These are phyloP conservation scores for Podospora comata DNA, from an alignment of 495 filamentous ascomycete species.

Conservation along the genomic window DNA sequence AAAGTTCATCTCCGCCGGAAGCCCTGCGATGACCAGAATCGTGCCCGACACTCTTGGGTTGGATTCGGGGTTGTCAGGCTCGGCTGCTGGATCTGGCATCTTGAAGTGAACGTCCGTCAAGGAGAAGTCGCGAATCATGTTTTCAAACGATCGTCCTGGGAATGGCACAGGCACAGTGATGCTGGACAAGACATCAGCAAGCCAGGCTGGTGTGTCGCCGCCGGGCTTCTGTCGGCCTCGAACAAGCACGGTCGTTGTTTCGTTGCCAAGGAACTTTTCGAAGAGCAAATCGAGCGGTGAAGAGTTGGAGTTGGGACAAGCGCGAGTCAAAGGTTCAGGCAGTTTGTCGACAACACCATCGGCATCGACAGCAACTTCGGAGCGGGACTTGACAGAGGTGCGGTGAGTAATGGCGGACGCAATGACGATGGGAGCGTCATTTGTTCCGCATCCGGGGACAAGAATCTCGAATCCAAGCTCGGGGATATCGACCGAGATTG, in stretches of 20 bases:
- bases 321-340: constrained; percentile 62
- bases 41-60: constrained; percentile 76
- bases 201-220: constrained; percentile 69
- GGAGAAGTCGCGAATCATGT: constrained; percentile 80
- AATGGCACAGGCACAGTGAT: constrained; percentile 83
- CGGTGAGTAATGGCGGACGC: constrained; percentile 68
- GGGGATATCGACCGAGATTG: constrained; percentile 69
- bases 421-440: constrained; percentile 58
- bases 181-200: constrained; percentile 72
- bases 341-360: constrained; percentile 65
- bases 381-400: constrained; percentile 61
- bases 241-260: constrained; percentile 73
- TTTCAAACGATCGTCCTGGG: constrained; percentile 72
- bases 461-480: constrained; percentile 78
- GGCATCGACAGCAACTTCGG: constrained; percentile 63
- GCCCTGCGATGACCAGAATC: constrained; percentile 67
- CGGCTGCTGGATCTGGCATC: constrained; percentile 72
- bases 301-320: constrained; percentile 68
- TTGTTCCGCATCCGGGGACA: constrained; percentile 72
- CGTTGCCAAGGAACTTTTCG: constrained; percentile 73
- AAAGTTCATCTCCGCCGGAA: constrained; percentile 86
- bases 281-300: constrained; percentile 88
- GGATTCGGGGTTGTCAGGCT: constrained; percentile 68
- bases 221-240: constrained; percentile 67
- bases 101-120: constrained; percentile 78